Evolutionary conservation across 2,329 filamentous ascomycete species (phyloP), one percentile per base, ranked within the genome.

Genomic region (Fusarium lateritium): DNA sequence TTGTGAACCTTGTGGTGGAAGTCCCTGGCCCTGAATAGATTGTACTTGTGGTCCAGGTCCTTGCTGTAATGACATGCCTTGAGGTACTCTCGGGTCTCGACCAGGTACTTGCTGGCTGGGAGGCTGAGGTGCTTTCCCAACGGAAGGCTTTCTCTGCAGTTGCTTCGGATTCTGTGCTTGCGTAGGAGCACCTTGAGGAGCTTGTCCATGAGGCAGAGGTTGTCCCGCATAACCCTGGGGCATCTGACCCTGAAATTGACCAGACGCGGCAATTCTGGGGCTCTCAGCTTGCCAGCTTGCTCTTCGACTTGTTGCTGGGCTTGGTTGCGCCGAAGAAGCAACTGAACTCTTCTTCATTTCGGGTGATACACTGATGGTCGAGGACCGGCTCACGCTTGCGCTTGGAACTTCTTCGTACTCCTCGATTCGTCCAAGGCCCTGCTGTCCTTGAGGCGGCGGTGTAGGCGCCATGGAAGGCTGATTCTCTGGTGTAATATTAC

Each of bases 381-480:
- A 71, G 6, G 73, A 70, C 3, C 67, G 62, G 19, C 69, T 73
- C 11, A 62, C 58, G 4, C 62, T 56, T 24, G 44, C n/a, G 17
- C 59, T 44, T 4, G 62, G n/a, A 13, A 52, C 58, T 46, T 75
- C 73, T 3, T 75, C 71, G 4, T 72, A 64, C 50, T 76, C 75
- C 34, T 75, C 73, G 14, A 76, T 77, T 8, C 73, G 67, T 5
- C 56, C 60, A 1, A 76, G 55, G n/a, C 55, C 45, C 34, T 68
- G 70, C 40, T 68, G 66, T 21, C 53, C 59, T 14, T 69, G 70
- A 3, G 63, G 51, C 22, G 69, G 56, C 6, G 66, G 65, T 9
- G 61, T 52, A 28, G 60, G 56, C 6, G 33, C 52, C 7, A 43
- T 11, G 5, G 51, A 44, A 24, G 49, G 33, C 15, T 66, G 69